Conservation (phyloP, 176 grass and related monocot genomes). For the Bromus sterilis region DNA sequence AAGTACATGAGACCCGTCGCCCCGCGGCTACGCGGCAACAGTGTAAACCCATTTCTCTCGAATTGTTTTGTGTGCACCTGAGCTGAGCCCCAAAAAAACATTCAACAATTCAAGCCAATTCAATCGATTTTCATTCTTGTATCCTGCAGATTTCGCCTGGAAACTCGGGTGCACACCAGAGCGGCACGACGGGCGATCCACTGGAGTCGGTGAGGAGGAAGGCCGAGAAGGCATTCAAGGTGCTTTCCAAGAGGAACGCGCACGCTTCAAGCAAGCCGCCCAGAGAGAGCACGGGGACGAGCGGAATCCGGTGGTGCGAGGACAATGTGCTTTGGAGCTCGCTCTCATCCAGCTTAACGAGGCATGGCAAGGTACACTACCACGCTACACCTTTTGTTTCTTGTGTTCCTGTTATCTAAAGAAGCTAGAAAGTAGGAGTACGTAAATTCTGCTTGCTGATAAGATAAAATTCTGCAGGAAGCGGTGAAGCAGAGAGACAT, state of each 20-base stretch:
- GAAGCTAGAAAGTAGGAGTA: too few species aligned
- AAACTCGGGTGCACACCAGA: slow-evolving; percentile 24
- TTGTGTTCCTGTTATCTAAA: neutral
- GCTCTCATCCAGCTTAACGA: slow-evolving; percentile 54
- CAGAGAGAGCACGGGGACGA: slow-evolving; percentile 29
- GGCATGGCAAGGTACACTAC: slow-evolving; percentile 54
- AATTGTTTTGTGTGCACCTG: neutral
- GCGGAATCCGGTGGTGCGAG: slow-evolving; percentile 47
- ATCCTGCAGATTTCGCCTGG: slow-evolving; percentile 49
- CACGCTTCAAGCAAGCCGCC: slow-evolving; percentile 20
- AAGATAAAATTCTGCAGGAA: slow-evolving; percentile 44
- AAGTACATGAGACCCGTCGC: slow-evolving; percentile 39
- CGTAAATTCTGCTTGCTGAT: neutral
- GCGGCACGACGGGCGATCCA: slow-evolving; percentile 21
- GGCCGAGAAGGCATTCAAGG: slow-evolving; percentile 64
- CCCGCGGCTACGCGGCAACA: slow-evolving; percentile 34
- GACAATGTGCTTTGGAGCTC: slow-evolving; percentile 44
- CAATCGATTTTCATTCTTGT: neutral
- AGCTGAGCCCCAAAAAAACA: neutral
- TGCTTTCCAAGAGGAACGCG: slow-evolving; percentile 40
- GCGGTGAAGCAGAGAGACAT: slow-evolving; percentile 70
- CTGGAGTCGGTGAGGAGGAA: slow-evolving; percentile 40
- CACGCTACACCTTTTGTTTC: neutral
- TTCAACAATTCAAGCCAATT: neutral
- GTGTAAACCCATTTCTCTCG: slow-evolving; percentile 30